phyloP scores from a whole-genome alignment of 371 early-diverging fungal species.

The Mucor sp. region DNA sequence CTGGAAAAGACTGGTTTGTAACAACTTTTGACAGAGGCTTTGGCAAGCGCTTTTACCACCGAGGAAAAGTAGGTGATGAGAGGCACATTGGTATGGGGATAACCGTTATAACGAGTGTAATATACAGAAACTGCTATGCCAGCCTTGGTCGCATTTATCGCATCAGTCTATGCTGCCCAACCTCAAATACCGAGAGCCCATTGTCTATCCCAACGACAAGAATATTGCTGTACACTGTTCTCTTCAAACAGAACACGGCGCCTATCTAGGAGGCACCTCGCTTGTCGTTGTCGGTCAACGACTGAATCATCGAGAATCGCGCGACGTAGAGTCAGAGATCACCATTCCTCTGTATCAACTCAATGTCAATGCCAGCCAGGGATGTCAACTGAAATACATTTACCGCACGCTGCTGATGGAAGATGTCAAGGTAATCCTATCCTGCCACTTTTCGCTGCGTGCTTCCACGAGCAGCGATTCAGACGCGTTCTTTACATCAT shows the following conservation, averaged over 20 bases:
- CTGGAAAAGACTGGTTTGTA: conserved; percentile 47
- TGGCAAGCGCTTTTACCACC: conserved; percentile 45
- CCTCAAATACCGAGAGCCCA: conserved; percentile 22
- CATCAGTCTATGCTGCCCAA: conserved; percentile 57
- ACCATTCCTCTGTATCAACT: conserved; percentile 20
- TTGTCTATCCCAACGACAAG: background rate
- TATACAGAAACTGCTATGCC: conserved; percentile 34
- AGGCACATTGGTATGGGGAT: no score
- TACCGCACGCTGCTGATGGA: conserved; percentile 2
- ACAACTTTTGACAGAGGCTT: conserved; percentile 61
- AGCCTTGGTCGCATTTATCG: conserved; percentile 58
- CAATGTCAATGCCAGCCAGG: conserved; percentile 11
- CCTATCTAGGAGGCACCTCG: conserved; percentile 22
- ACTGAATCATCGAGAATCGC: conserved; percentile 8
- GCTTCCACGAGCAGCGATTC: background rate
- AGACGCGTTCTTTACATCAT: background rate
- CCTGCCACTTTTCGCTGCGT: conserved; percentile 10
- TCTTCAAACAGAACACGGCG: conserved; percentile 6
- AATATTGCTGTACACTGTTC: conserved; percentile 7
- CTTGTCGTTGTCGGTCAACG: conserved; percentile 10
- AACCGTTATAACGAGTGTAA: background rate
- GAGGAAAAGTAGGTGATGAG: conserved; percentile 38
- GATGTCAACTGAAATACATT: conserved; percentile 9
- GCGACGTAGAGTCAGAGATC: conserved; percentile 13
- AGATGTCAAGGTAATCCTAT: conserved; percentile 9